A percentile compares a stretch with the other conserved stretches of the same genome.
Conservation (phyloP, 768 basidiomycete genomes). For the Terana coerulea region DNA sequence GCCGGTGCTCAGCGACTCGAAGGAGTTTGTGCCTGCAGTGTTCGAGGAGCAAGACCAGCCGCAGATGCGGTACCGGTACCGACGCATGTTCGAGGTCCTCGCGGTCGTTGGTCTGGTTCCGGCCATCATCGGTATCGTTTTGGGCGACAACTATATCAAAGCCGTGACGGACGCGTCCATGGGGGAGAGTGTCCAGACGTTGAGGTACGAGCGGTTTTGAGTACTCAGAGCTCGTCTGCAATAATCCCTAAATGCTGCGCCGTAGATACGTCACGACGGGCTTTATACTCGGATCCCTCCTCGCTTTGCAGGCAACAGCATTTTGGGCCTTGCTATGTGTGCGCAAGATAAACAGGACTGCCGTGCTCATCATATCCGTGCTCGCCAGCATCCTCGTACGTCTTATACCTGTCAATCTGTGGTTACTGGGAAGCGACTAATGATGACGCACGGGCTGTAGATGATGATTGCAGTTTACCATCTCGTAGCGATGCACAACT, state of each 20-base stretch:
- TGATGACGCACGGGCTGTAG: neutral
- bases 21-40: too few relatives aligned
- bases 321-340: neutral
- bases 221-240: too few relatives aligned
- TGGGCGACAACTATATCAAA: slow-evolving; percentile 1
- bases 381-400: slow-evolving; percentile 9
- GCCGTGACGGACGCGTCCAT: slow-evolving; percentile 5
- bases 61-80: neutral
- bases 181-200: neutral
- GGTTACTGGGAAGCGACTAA: neutral
- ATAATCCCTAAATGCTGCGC: neutral
- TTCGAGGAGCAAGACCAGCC: slow-evolving; percentile 11
- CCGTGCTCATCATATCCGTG: neutral
- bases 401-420: neutral
- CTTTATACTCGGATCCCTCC: neutral
- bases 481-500: neutral
- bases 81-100: slow-evolving; percentile 1
- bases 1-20: neutral
- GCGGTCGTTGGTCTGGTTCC: neutral
- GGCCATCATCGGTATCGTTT: slow-evolving; percentile 6
- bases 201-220: too few relatives aligned
- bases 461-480: slow-evolving; percentile 3
- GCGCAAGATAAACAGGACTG: neutral
- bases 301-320: neutral
- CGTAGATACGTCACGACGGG: neutral